Evolutionary conservation across 2,329 filamentous ascomycete genomes (phyloP).

Genomic region (Penicillium sclerotigenum): DNA sequence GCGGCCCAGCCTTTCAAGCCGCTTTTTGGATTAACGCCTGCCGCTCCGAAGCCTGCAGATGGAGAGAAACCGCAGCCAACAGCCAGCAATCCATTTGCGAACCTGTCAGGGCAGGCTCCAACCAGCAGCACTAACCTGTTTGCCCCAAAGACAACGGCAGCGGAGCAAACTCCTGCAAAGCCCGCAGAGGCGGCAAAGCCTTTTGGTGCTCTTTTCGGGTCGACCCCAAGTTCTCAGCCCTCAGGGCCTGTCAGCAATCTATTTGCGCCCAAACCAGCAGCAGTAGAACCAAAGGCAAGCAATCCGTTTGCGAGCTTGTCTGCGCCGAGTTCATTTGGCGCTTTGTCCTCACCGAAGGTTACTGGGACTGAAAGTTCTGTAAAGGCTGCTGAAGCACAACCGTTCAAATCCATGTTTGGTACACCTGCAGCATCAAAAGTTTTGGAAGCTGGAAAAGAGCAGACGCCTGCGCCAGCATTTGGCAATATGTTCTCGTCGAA

Average conservation of each 20-base stretch:
- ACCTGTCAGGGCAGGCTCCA: neutral
- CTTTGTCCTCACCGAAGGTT: neutral
- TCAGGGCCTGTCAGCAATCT: slow-evolving; percentile 35
- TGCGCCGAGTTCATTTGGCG: neutral
- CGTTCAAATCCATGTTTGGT: slow-evolving; percentile 6
- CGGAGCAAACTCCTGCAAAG: slow-evolving; percentile 2
- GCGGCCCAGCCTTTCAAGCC: slow-evolving; percentile 8
- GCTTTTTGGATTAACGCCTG: slow-evolving; percentile 7
- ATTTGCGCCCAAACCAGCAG: slow-evolving; percentile 20
- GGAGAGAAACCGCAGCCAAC: neutral
- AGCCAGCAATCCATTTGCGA: slow-evolving; percentile 9
- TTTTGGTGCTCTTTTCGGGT: slow-evolving; percentile 5
- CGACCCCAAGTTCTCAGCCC: slow-evolving; percentile 21
- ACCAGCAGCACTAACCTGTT: slow-evolving; percentile 1
- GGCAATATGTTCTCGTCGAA: slow-evolving; percentile 5
- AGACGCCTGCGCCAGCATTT: neutral
- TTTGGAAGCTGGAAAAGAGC: neutral
- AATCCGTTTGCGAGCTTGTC: slow-evolving; percentile 37
- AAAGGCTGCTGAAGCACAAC: neutral
- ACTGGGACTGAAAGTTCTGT: slow-evolving; percentile 1
- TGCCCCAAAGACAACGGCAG: neutral
- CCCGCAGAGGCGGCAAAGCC: slow-evolving; percentile 1
- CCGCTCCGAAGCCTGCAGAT: neutral
- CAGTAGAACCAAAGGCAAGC: slow-evolving; percentile 19
- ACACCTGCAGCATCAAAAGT: neutral